Base-by-base conservation (phyloP, 768 basidiomycete genomes). In the Suillus spraguei region DNA sequence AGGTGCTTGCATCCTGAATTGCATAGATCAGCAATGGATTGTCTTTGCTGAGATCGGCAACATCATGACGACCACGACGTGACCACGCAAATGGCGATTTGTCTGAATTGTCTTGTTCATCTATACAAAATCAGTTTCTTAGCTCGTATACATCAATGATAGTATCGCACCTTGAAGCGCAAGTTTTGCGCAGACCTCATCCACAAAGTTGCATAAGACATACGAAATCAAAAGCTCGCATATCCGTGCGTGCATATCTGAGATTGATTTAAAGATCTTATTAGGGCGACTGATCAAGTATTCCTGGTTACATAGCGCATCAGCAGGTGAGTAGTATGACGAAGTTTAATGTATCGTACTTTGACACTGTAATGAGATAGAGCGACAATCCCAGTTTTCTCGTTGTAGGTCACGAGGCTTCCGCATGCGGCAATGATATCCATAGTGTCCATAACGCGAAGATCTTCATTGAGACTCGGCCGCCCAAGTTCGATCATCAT, bases 341-440 rank as follows among this genome's bases (percentile, higher is more conserved):
- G 6, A 20, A 42, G 8, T 17, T 20, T 2, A 4, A 42, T 20
- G 9, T 1, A 55, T 32, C 35, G 22, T 65, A 62, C 64, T 36
- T 65, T 36, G 16, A 65, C 61, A 33, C 61, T 59, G 39, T 64
- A 62, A 52, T 59, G 61, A 13, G 61, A 65, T 42, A 65, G 38
- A 33, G 33, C 47, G 7, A 59, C 28, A 3, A 59, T 20, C 0
- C 36, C 11, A 0, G 24, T 47, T 14, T 20, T 4, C 24, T 44
- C 46, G 39, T 62, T n/a, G 11, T 39, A 62, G n/a, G 9, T 17
- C 60, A 65, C 64, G 17, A 62, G 33, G 13, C 64, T 7, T 35
- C 16, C 49, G 24, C 17, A 42, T 4, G 33, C 56, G 38, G 55
- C 9, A 5, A 32, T 24, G 32, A 64, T 64, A 36, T 60, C 49